Base-by-base conservation (phyloP, 2,329 filamentous ascomycete species). In the Diplocarpon rosae region DNA sequence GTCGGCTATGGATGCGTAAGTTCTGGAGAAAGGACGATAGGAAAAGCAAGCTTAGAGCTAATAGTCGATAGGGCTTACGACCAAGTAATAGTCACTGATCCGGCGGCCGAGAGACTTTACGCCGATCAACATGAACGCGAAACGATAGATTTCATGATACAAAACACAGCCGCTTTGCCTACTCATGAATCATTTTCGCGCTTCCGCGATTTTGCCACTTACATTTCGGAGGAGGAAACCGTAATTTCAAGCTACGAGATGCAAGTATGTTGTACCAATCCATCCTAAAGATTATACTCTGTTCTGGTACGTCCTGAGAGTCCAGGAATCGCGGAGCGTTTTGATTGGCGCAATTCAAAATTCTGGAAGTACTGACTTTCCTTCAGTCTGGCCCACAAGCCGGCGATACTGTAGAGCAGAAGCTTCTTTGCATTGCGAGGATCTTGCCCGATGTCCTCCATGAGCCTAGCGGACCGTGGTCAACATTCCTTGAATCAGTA, bases 121-220 rank as follows among this genome's bases (percentile, higher is more conserved):
- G 45, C 51, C 1, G 44, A 51, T 16, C 10, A 32, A 2, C 48
- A 45, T 4, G 53, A 55, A 28, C 14, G 39, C 14, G 43, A 45
- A 10, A 55, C 51, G 5, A 51, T 55, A 7, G 42, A 55, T 15
- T 29, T 39, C 11, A 54, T 48, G 28, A 39, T 51, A 12, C 16
- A 45, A 12, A 15, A 43, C 14, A 51, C 51, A 12, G 5, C 30
- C 14, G 34, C 28, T 10, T 11, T 33, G 12, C 29, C 48, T 16
- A 41, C 43, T 11, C 4, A 33, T 9, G 17, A 36, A 15, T 9
- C 14, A 7, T 11, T 20, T 6, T 32, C 17, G 14, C 10, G 29
- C 17, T 9, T 52, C 5, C 42, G 51, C 2, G 47, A 56, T 28
- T 50, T 51, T n/a, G 51, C 54, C 7, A 58, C 50, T 39, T 51